phyloP scores from a whole-genome alignment of 495 filamentous ascomycete genomes.

The Talaromyces wortmannii region DNA sequence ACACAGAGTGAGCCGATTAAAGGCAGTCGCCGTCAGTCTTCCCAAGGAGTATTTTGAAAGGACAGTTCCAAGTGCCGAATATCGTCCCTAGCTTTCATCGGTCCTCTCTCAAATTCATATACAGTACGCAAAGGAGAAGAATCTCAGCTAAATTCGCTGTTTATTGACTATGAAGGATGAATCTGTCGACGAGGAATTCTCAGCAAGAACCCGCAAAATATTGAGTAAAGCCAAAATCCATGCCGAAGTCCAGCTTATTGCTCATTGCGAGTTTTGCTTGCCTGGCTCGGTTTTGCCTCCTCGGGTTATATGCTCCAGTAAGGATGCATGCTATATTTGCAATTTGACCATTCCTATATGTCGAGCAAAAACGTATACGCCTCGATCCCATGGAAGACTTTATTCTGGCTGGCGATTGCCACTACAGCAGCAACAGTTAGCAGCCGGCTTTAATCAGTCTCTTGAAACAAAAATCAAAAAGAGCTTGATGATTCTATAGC shows the following conservation, averaged over 20 bases:
- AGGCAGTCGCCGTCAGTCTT: constrained; percentile 1
- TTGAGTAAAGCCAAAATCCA: constrained; percentile 19
- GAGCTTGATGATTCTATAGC: constrained; percentile 1
- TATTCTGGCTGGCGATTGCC: constrained; percentile 3
- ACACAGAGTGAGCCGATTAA: constrained; percentile 1
- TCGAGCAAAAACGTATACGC: not conserved
- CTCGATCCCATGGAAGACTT: constrained; percentile 3
- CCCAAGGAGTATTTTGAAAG: constrained; percentile 2
- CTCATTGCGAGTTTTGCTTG: constrained; percentile 22
- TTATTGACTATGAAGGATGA: constrained; percentile 9
- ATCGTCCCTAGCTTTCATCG: constrained; percentile 5
- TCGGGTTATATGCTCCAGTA: constrained; percentile 23
- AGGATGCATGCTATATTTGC: constrained; percentile 28
- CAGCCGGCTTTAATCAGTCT: constrained; percentile 6
- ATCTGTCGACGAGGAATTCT: constrained; percentile 9
- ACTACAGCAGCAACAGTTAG: not conserved
- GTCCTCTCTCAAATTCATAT: constrained; percentile 10
- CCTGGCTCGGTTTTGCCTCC: constrained; percentile 8
- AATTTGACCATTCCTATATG: constrained; percentile 11
- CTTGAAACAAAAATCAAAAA: constrained; percentile 1
- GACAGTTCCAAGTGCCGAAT: not conserved
- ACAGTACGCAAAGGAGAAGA: constrained; percentile 10
- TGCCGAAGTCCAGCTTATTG: constrained; percentile 33
- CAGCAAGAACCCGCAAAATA: constrained; percentile 9
- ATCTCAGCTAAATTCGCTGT: constrained; percentile 9